Percentiles rank a stretch among this genome's conserved stretches.
Evolutionary conservation across 495 filamentous ascomycete genomes (phyloP).

Genomic region (Saxophila tyrrhenica): DNA sequence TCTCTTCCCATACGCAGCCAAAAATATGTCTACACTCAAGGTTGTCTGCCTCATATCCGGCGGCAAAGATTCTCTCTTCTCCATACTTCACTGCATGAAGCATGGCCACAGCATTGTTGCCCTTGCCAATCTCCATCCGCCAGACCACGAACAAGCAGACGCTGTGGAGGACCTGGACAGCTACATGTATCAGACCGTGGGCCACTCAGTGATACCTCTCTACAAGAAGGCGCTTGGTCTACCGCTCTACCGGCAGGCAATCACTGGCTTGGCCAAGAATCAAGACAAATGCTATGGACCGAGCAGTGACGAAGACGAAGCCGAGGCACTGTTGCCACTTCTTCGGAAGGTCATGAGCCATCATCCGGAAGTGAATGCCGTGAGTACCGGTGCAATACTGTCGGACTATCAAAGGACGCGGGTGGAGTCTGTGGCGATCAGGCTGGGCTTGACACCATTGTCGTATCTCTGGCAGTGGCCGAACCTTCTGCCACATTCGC

Average conservation of each 20-base stretch:
- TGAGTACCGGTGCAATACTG: conserved; percentile 84
- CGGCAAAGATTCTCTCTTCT: conserved; percentile 94
- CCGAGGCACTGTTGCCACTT: conserved; percentile 70
- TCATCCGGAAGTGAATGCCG: conserved; percentile 69
- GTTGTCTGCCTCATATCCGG: conserved; percentile 91
- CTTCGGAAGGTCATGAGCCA: conserved; percentile 47
- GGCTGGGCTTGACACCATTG: conserved; percentile 68
- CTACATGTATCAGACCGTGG: conserved; percentile 99
- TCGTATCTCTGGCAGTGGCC: conserved; percentile 88
- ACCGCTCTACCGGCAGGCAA: conserved; percentile 67
- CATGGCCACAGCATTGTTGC: conserved; percentile 82
- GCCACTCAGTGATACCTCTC: conserved; percentile 74
- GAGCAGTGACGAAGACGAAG: conserved; percentile 52
- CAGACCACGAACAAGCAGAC: conserved; percentile 8
- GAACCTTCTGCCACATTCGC: conserved; percentile 42
- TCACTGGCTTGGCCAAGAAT: conserved; percentile 56
- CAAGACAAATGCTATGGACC: conserved; percentile 47
- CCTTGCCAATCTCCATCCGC: conserved; percentile 74
- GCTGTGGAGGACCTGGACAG: conserved; percentile 70
- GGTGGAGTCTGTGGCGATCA: conserved; percentile 72
- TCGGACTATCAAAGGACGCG: conserved; percentile 91
- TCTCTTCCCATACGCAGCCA: no score
- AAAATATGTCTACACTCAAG: conserved; percentile 40
- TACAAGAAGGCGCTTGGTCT: conserved; percentile 66
- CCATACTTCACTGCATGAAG: conserved; percentile 74